These are phyloP conservation scores for Drosera capensis DNA, from an alignment of 148 eudicot genomes.

Conservation along the genomic window DNA sequence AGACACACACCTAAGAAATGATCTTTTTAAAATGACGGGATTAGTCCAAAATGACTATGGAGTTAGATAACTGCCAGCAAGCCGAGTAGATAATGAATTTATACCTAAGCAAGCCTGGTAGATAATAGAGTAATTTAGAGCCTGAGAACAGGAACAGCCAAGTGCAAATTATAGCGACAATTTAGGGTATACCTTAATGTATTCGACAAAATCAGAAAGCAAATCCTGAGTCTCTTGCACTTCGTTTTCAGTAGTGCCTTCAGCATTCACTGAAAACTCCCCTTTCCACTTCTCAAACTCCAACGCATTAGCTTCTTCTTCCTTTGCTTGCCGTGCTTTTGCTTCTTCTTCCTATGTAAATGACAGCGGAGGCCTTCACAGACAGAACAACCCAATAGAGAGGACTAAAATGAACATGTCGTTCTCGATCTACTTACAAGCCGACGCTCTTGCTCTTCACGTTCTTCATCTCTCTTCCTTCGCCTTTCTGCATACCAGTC, in stretches of 20 bases:
- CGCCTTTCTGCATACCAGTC: conserved; percentile 80
- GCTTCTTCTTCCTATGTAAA: conserved; percentile 97
- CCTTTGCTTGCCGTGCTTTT: conserved; percentile 74
- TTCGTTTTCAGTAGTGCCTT: conserved; percentile 91
- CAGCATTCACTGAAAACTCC: conserved; percentile 87
- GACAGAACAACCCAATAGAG: not conserved
- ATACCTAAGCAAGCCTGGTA: too few relatives aligned
- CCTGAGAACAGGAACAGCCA: too few relatives aligned
- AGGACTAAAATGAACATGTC: too few relatives aligned
- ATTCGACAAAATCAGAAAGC: conserved; percentile 86
- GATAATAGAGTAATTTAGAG: too few relatives aligned
- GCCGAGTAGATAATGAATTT: too few relatives aligned
- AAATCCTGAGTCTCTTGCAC: conserved; percentile 77
- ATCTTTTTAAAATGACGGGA: too few relatives aligned
- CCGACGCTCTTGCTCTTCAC: conserved; percentile 64
- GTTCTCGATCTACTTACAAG: conserved; percentile 48
- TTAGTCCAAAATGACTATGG: too few relatives aligned
- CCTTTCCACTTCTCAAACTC: conserved; percentile 99
- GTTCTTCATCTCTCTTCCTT: conserved; percentile 88
- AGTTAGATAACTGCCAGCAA: too few relatives aligned
- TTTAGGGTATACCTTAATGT: conserved; percentile 57
- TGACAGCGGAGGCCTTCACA: conserved; percentile 7
- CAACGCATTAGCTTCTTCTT: conserved; percentile 83
- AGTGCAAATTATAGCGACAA: not conserved
- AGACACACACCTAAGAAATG: too few relatives aligned